A percentile compares a stretch with the other conserved stretches of the same genome.
Evolutionary conservation across 305 asterid genomes (phyloP).

Genomic region (Fraxinus platypoda): DNA sequence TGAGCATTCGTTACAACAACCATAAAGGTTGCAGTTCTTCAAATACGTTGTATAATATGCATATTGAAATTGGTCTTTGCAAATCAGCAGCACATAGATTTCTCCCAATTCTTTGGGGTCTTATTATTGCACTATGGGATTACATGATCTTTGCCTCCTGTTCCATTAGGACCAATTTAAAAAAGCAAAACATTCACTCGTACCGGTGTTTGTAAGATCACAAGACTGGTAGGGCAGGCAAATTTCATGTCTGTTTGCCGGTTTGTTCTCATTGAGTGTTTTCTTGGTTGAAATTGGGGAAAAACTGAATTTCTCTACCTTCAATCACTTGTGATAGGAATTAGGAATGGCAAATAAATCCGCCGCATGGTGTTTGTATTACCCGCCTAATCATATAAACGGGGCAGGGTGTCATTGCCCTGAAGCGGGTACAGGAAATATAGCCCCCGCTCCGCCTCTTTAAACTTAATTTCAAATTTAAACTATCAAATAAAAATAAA

Average conservation of each 20-base stretch:
- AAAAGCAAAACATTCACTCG: background rate
- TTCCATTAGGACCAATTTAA: background rate
- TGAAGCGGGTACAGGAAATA: too few relatives aligned
- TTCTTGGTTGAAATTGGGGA: background rate
- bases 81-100: background rate
- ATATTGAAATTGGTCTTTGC: background rate
- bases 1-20: slow-evolving; percentile 11
- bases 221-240: background rate
- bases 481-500: too few relatives aligned
- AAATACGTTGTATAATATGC: background rate
- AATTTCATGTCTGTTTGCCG: background rate
- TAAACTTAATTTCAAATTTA: too few relatives aligned
- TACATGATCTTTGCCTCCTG: background rate
- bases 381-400: too few relatives aligned
- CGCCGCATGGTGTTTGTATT: too few relatives aligned
- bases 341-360: too few relatives aligned
- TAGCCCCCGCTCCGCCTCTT: too few relatives aligned
- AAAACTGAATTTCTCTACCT: background rate
- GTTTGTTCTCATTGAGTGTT: background rate
- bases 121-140: background rate
- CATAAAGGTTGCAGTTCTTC: background rate
- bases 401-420: too few relatives aligned
- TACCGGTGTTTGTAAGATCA: background rate
- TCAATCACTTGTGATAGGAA: too few relatives aligned
- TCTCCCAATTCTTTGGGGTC: background rate